Base-by-base conservation (phyloP, 1,139 yeast genomes). In the Dujonia santamariae region DNA sequence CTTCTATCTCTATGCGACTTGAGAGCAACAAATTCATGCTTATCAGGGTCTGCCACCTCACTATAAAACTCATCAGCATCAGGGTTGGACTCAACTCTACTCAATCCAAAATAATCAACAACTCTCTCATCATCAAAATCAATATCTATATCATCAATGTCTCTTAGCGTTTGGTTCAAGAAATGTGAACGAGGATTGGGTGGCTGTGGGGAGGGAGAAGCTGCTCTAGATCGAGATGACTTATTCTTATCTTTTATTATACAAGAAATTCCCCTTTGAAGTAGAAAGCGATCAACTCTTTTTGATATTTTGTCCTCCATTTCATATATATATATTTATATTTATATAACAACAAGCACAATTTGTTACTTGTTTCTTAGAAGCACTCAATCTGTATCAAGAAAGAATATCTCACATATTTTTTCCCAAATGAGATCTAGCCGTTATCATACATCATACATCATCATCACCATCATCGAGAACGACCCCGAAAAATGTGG, bases 61-160 rank as follows among this genome's bases (percentile, higher is more conserved):
- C 42, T 33, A 37, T 60, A 61, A 36, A 57, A 61, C 22, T 40
- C 37, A 38, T 56, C 61, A 20, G 59, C 54, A 42, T 56, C 61
- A 12, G 48, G 46, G 29, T 43, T 41, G 22, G 43, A 46, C 26
- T 40, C 43, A 16, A 38, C 30, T 18, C 42, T 19, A 12, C 32
- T 32, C 8, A 43, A 30, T 19, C 45, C 42, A 20, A 45, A 44
- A 27, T 35, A 45, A 15, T 32, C 32, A 7, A 28, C 35, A 20
- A 32, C 35, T 13, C 35, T 22, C 6, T 20, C 26, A 21, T 32
- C 35, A 9, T 27, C 26, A 19, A 32, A 28, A 22, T 40, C 35
- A 20, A 38, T 28, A 25, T 32, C 39, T 15, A 39, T 38, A 22
- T 38, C 43, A 26, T 32, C 35, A 9, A 32, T 32, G 35, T 32